Evolutionary conservation across 257 asterid species (phyloP), one percentile per base, ranked within the genome.

Genomic region (Nicotiana attenuata): DNA sequence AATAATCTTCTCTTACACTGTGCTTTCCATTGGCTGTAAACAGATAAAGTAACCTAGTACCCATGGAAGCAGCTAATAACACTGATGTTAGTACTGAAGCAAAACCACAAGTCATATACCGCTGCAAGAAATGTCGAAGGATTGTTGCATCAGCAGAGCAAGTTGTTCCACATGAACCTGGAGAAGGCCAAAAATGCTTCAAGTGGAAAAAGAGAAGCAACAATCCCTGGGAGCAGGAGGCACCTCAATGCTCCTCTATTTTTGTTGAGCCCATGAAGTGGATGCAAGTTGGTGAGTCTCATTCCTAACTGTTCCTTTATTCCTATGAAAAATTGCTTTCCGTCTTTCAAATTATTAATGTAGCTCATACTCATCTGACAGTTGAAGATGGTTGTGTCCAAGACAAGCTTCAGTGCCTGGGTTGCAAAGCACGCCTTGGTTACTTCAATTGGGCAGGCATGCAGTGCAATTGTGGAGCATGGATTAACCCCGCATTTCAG

Each of bases 231-330:
- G 90, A 84, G 22, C 53, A 61, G 45, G 86, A 85, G 75, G 80
- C 78, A 80, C 89, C 92, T 17, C 93, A 90, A 76, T 93, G 99
- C 89, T 89, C 98, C 31, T 93, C 99, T 57, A 90, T 93, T 88
- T 95, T 95, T 61, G 97, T 95, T 60, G 98, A 93, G 88, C 98
- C 99, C 79, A 85, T 93, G 97, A 93, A 93, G 81, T 95, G 99
- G 99, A 95, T 95, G 98, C 89, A 93, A 90, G 80, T 91, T 81
- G 85, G 99, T 92, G 45, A 66, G 89, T 85, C 26, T 17, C 45
- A 26, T 65, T 35, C 22, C 76, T 10, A 35, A 29, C 22, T 57
- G 61, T n/a, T 38, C 16, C 29, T 10, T 33, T 67, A 24, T 80
- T 26, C 9, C 3, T 5, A 19, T 15, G 31, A 8, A 75, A 5